These are phyloP conservation scores for Bolboschoenus planiculmis DNA, from an alignment of 176 grass and related monocot genomes.

Conservation along the genomic window DNA sequence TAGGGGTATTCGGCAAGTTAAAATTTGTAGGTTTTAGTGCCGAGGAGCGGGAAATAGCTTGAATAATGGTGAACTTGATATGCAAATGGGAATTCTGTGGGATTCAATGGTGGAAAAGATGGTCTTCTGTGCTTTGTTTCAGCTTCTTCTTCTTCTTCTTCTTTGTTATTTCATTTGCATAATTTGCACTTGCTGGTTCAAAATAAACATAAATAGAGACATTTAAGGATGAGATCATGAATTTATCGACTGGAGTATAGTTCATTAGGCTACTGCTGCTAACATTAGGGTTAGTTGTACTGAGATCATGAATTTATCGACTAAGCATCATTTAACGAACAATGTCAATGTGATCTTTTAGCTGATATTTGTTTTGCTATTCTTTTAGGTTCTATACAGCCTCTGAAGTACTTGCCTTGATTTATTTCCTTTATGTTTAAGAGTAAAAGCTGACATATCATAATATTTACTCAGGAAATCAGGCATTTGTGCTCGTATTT, in stretches of 20 bases:
- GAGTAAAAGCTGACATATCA: slow-evolving; percentile 25
- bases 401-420: not conserved
- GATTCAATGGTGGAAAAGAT: not conserved
- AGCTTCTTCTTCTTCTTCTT: not conserved
- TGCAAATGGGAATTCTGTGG: not conserved
- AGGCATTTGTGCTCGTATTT: slow-evolving; percentile 75
- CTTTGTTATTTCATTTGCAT: not conserved
- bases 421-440: not conserved
- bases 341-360: not conserved
- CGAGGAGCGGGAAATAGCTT: not conserved
- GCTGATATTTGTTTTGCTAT: not conserved
- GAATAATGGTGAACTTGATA: not conserved
- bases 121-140: not conserved
- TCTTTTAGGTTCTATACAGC: not conserved
- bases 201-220: not conserved
- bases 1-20: not conserved
- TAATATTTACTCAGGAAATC: slow-evolving; percentile 74
- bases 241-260: no score
- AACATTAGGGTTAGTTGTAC: no score
- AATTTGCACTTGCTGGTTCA: not conserved
- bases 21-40: not conserved
- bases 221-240: not conserved
- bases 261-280: no score
- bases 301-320: no score
- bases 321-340: not conserved